A percentile compares a stretch with the other conserved stretches of the same genome.
These are phyloP conservation scores for Cicer chorassanicum DNA, from an alignment of 306 rosid species.

Conservation along the genomic window DNA sequence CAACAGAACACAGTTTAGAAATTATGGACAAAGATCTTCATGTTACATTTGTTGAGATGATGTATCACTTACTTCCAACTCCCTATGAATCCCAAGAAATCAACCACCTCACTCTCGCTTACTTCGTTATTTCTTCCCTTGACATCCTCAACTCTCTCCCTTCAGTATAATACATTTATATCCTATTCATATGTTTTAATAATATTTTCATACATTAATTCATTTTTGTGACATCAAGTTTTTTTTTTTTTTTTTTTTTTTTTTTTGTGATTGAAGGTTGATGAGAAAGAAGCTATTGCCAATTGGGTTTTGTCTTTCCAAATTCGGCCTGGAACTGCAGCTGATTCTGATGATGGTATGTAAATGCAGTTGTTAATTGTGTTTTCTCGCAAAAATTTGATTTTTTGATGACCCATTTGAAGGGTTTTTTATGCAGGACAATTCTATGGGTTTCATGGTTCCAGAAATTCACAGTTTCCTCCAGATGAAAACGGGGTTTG, in stretches of 20 bases:
- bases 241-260: neutral
- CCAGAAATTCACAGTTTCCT: slow-evolving; percentile 75
- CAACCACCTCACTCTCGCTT: slow-evolving; percentile 91
- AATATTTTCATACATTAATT: neutral
- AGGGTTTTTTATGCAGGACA: slow-evolving; percentile 62
- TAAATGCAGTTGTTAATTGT: slow-evolving; percentile 2
- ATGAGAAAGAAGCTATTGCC: slow-evolving; percentile 66
- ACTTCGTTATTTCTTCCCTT: slow-evolving; percentile 83
- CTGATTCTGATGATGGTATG: slow-evolving; percentile 59
- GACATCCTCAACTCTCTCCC: slow-evolving; percentile 69
- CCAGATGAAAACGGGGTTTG: slow-evolving; percentile 66
- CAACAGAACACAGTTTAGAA: slow-evolving; percentile 12
- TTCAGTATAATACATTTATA: slow-evolving; percentile 43
- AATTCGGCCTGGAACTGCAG: slow-evolving; percentile 56
- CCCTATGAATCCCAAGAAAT: slow-evolving; percentile 76
- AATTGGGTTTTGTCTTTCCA: slow-evolving; percentile 88
- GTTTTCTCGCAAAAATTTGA: slow-evolving; percentile 13
- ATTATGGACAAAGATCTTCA: slow-evolving; percentile 71
- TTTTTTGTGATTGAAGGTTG: slow-evolving; percentile 53
- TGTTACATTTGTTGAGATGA: slow-evolving; percentile 62
- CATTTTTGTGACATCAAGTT: neutral
- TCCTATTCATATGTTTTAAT: neutral
- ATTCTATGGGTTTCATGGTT: slow-evolving; percentile 87
- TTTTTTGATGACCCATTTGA: slow-evolving; percentile 34
- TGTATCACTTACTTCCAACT: slow-evolving; percentile 71